These are phyloP conservation scores for Chlorella sp. DNA, from an alignment of 139 green algal genomes.

Conservation along the genomic window DNA sequence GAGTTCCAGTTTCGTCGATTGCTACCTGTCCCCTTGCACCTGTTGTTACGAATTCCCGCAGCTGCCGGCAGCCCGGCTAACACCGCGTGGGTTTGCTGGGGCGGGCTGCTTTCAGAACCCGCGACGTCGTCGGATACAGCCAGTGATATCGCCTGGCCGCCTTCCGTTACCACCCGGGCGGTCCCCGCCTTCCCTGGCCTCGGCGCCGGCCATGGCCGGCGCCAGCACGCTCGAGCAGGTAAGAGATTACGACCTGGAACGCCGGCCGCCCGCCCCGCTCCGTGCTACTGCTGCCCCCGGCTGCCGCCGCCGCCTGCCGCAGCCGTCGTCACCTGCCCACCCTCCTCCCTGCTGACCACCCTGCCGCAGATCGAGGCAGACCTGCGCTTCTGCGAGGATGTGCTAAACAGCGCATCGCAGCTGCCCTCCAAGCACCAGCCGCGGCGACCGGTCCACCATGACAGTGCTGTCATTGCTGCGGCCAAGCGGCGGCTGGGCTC, in stretches of 20 bases:
- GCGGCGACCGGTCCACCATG: not conserved
- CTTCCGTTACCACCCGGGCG: not conserved
- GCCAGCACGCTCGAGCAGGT: slow-evolving; percentile 4
- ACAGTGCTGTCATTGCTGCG: not conserved
- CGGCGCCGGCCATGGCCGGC: not conserved
- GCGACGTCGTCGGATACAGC: no score
- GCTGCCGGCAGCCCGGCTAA: not conserved
- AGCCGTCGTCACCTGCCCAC: not conserved
- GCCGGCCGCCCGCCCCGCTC: not conserved
- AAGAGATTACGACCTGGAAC: no score
- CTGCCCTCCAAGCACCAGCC: not conserved
- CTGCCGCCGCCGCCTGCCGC: not conserved
- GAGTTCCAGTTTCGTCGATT: not conserved
- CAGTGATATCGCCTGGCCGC: not conserved
- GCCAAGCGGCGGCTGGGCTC: not conserved
- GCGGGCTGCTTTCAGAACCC: no score
- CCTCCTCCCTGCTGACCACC: not conserved
- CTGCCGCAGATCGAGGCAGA: slow-evolving; percentile 25
- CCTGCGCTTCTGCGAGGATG: slow-evolving; percentile 31
- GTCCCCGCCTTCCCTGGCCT: not conserved
- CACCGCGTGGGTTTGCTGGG: no score
- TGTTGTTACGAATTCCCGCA: not conserved
- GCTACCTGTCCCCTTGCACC: not conserved
- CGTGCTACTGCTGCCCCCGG: not conserved
- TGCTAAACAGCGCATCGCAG: not conserved